These are phyloP conservation scores for Fusarium pininemorale DNA, from an alignment of 2,329 filamentous ascomycete species.

Conservation along the genomic window DNA sequence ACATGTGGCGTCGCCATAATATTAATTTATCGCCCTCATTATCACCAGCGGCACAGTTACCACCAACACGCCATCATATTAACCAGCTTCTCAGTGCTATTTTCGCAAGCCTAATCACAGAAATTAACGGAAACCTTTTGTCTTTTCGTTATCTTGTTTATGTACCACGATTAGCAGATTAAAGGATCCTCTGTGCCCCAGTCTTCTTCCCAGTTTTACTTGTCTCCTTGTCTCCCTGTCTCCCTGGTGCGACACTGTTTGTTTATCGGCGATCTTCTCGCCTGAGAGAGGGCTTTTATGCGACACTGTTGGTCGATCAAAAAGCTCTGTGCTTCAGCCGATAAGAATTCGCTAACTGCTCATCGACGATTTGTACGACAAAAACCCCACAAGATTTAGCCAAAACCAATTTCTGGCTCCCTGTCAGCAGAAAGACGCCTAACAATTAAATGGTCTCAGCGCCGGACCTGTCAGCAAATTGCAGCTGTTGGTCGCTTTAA, in stretches of 20 bases:
- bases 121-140: not conserved
- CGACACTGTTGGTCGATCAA: conserved; percentile 15
- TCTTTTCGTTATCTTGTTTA: not conserved
- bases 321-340: conserved; percentile 9
- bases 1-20: not conserved
- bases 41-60: conserved; percentile 21
- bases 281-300: not conserved
- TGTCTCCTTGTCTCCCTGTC: not conserved
- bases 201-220: conserved; percentile 22
- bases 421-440: not conserved
- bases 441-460: not conserved
- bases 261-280: conserved; percentile 17
- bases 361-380: not conserved
- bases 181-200: conserved; percentile 27
- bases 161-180: conserved; percentile 14
- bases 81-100: not conserved
- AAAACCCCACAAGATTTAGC: not conserved
- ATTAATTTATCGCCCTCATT: conserved; percentile 2
- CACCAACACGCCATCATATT: not conserved
- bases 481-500: not conserved
- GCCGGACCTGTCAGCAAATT: not conserved
- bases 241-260: conserved; percentile 22
- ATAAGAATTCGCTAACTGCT: not conserved
- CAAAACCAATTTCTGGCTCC: not conserved
- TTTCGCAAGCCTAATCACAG: not conserved